Percentiles rank a stretch among this genome's conserved stretches.
phyloP scores from a whole-genome alignment of 768 basidiomycete species.

The Rhodotorula paludigena region DNA sequence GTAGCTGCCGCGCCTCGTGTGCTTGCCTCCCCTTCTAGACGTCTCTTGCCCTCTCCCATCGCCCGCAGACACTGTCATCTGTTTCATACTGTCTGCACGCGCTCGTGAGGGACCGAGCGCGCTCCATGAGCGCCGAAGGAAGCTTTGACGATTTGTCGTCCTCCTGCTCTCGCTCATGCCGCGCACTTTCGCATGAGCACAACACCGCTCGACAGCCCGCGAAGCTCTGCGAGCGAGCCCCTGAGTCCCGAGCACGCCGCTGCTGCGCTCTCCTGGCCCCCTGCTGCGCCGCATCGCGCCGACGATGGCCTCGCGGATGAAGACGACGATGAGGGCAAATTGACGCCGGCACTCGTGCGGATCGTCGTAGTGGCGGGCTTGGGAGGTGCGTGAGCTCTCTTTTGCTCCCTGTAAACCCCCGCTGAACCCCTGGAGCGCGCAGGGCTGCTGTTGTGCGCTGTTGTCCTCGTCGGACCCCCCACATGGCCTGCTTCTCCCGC shows the following conservation, averaged over 20 bases:
- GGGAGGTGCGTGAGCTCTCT: constrained; percentile 8
- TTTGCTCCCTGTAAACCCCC: neutral
- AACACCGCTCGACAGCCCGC: too few relatives aligned
- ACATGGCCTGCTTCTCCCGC: neutral
- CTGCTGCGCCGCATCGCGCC: neutral
- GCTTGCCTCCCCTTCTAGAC: neutral
- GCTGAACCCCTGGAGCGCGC: neutral
- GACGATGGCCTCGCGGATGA: neutral
- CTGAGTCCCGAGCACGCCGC: neutral
- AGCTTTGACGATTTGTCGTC: too few relatives aligned
- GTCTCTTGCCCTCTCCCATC: neutral
- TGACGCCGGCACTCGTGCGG: constrained; percentile 18
- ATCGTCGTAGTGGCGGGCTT: constrained; percentile 22
- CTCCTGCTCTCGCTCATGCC: too few relatives aligned
- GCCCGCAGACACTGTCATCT: too few relatives aligned
- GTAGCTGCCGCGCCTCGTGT: neutral
- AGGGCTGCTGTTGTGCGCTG: constrained; percentile 21
- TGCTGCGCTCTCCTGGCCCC: neutral
- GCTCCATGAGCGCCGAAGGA: too few relatives aligned
- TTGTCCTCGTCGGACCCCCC: neutral
- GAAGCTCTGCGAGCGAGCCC: neutral
- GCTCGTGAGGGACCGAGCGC: too few relatives aligned
- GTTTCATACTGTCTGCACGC: too few relatives aligned
- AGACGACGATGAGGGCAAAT: neutral
- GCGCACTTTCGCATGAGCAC: too few relatives aligned